Evolutionary conservation across 257 asterid species (phyloP).

Genomic region (Solanum corneliomulleri): DNA sequence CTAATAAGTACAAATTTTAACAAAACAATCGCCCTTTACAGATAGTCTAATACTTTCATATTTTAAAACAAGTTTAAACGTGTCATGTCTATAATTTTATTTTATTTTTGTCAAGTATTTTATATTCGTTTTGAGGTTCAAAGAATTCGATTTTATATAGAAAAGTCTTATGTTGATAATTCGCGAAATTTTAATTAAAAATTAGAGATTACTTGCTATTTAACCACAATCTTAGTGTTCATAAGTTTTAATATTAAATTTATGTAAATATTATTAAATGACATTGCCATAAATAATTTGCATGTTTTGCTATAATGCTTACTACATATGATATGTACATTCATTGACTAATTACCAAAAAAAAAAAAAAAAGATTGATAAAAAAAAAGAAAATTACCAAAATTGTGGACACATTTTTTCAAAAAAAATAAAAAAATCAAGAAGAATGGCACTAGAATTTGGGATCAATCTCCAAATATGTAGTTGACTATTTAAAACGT

Average conservation of each 20-base stretch:
- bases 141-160: accelerated
- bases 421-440: neutral
- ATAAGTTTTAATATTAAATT: no score
- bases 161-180: neutral
- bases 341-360: neutral
- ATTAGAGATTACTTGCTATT: no score
- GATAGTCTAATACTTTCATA: neutral
- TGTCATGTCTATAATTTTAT: no score
- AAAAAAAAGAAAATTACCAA: neutral
- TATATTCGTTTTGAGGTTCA: accelerated
- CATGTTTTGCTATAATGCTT: neutral
- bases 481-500: neutral
- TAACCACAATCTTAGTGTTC: no score
- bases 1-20: neutral
- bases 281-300: neutral
- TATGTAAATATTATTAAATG: neutral
- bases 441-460: neutral
- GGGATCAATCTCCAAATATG: neutral
- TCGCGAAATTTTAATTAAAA: accelerated
- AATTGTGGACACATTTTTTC: neutral
- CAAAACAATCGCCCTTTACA: neutral
- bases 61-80: neutral
- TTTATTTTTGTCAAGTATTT: accelerated
- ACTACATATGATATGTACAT: neutral
- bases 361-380: no score